These are phyloP conservation scores for Carex myosuroides DNA, from an alignment of 176 grass and related monocot species.

Conservation along the genomic window DNA sequence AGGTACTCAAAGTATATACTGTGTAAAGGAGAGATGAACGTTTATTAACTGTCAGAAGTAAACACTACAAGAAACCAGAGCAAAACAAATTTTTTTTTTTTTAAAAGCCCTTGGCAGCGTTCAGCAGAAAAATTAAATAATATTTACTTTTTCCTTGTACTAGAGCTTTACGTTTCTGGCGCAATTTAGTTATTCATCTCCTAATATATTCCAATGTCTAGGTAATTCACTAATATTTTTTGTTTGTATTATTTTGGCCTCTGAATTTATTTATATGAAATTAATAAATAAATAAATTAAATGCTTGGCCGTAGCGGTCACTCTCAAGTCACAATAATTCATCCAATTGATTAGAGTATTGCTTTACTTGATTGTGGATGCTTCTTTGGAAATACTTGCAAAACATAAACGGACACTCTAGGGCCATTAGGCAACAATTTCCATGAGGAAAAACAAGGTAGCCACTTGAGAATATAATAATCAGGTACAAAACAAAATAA, in stretches of 20 bases:
- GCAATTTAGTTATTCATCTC: neutral
- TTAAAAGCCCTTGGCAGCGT: neutral
- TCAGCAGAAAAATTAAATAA: neutral
- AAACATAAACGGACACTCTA: neutral
- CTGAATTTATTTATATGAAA: neutral
- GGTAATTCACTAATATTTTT: neutral
- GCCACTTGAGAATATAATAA: slow-evolving; percentile 6
- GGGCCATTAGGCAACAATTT: neutral
- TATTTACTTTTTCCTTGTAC: neutral
- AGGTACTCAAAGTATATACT: slow-evolving; percentile 71
- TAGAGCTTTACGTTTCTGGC: neutral
- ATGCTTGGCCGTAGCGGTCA: too few relatives aligned
- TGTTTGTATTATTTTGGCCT: neutral
- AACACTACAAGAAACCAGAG: neutral
- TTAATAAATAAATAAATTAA: too few relatives aligned
- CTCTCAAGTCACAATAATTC: neutral
- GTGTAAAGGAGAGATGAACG: slow-evolving; percentile 8
- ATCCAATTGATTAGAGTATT: neutral
- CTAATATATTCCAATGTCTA: neutral
- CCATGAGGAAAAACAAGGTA: neutral
- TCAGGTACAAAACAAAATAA: neutral
- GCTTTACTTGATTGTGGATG: too few relatives aligned
- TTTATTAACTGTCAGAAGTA: neutral
- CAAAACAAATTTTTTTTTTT: neutral
- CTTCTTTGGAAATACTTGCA: too few relatives aligned